phyloP scores from a whole-genome alignment of 1,139 yeast genomes.

The Ogataea hybrid region DNA sequence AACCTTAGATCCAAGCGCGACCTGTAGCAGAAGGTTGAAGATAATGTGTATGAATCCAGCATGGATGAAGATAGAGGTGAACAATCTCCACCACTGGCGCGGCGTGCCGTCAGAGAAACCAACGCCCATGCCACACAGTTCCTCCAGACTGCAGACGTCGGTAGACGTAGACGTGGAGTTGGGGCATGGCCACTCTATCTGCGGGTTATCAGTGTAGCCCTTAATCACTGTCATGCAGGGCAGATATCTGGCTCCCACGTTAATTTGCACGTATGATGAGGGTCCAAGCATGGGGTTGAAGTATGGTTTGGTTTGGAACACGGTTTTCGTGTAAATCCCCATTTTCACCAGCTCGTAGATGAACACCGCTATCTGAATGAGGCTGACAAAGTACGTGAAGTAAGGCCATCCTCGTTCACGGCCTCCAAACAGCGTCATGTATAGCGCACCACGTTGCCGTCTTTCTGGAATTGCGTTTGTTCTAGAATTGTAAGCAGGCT shows the following conservation, averaged over 20 bases:
- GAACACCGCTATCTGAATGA: slow-evolving; percentile 58
- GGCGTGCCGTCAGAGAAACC: slow-evolving; percentile 45
- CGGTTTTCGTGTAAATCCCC: slow-evolving; percentile 62
- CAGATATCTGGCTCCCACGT: slow-evolving; percentile 69
- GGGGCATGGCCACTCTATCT: slow-evolving; percentile 62
- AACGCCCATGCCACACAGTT: slow-evolving; percentile 59
- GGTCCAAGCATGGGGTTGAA: slow-evolving; percentile 85
- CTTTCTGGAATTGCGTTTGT: background rate
- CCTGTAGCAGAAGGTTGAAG: slow-evolving; percentile 61
- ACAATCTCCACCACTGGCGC: slow-evolving; percentile 67
- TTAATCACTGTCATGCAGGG: slow-evolving; percentile 66
- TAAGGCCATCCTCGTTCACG: slow-evolving; percentile 33
- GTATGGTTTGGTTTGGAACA: slow-evolving; percentile 68
- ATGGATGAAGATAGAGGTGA: slow-evolving; percentile 72
- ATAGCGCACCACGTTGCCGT: background rate
- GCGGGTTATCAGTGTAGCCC: slow-evolving; percentile 49
- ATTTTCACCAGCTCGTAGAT: slow-evolving; percentile 64
- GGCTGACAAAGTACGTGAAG: slow-evolving; percentile 45
- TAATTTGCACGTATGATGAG: slow-evolving; percentile 62
- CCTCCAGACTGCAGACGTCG: slow-evolving; percentile 54
- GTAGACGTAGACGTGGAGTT: slow-evolving; percentile 58
- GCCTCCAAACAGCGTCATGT: slow-evolving; percentile 15
- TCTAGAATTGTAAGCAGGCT: background rate
- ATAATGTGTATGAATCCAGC: slow-evolving; percentile 73
- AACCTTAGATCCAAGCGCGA: slow-evolving; percentile 60